Evolutionary conservation across 2,329 filamentous ascomycete genomes (phyloP), one percentile per base, ranked within the genome.

Genomic region (Diaporthe batatas): DNA sequence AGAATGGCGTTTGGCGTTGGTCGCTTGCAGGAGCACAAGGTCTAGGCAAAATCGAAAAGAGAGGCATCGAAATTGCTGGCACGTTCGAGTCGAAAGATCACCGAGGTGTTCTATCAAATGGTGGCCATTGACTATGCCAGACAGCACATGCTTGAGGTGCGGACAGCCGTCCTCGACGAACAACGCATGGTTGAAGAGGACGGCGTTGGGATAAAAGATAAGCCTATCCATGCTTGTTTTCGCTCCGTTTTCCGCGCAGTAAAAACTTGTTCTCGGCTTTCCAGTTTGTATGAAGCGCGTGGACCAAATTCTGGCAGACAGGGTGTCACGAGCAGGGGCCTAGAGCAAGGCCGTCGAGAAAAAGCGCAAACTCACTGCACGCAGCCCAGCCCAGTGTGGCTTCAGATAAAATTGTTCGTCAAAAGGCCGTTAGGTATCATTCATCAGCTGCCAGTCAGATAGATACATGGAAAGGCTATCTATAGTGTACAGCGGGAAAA

Each of bases 1-100:
- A 47, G 44, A 57, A 72, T 47, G 72, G 71, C 67, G 71, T 73
- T 70, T 58, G 71, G 71, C 67, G 71, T 73, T 71, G 68, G 68
- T 51, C 47, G 47, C 47, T 51, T 51, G 47, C 47, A 11, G 57
- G 55, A 23, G 21, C 55, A 57, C 16, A 42, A 51, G n/a, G 51
- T 65, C 16, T 51, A 71, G 32, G 57, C 64, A 53, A 39, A 62
- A 29, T 67, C 59, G 58, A 70, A 57, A 57, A 44, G n/a, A 10
- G 44, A 12, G 25, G 25, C 5, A 44, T 25, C 23, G n/a, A 64
- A 16, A 14, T 51, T 47, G 32, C 54, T 59, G 54, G 54, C 4
- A 21, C 23, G 8, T 39, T 53, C 29, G 18, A 51, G 14, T 36
- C 32, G 32, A 39, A 23, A 25, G 10, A 3, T 7, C 47, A 25